phyloP scores from a whole-genome alignment of 148 eudicot genomes.

The Spergularia marina region DNA sequence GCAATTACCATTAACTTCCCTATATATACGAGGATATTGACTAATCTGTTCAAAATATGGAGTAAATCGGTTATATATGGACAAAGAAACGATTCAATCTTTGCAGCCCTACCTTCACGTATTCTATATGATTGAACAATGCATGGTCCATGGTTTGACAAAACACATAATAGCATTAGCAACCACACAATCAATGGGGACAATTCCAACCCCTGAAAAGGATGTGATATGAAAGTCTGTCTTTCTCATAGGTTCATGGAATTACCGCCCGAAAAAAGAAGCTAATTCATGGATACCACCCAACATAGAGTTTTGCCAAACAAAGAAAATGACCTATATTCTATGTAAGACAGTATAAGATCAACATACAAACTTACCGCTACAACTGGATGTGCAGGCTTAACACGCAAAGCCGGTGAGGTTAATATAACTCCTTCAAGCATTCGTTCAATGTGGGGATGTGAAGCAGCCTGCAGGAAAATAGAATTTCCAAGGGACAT shows the following conservation, averaged over 20 bases:
- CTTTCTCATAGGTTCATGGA: background rate
- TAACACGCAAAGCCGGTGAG: constrained; percentile 91
- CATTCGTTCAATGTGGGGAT: constrained; percentile 41
- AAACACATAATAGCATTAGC: background rate
- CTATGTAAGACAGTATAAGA: background rate
- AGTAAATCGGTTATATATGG: background rate
- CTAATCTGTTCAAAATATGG: background rate
- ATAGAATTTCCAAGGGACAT: background rate
- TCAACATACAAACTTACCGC: constrained; percentile 46
- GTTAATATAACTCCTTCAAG: constrained; percentile 81
- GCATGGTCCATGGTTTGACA: constrained; percentile 6
- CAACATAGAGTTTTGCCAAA: too few relatives aligned
- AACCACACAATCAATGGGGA: background rate
- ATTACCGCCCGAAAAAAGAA: background rate
- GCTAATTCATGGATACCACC: too few relatives aligned
- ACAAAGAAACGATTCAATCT: background rate
- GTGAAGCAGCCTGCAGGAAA: constrained; percentile 34
- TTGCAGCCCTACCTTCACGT: background rate
- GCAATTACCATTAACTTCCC: background rate
- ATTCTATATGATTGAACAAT: background rate
- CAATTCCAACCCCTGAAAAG: background rate
- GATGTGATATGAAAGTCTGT: background rate
- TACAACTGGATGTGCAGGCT: constrained; percentile 86
- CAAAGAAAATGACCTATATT: too few relatives aligned
- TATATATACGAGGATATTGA: background rate